Evolutionary conservation across 805 yeast species (phyloP), one percentile per base, ranked within the genome.

Genomic region (Candida suzukii): DNA sequence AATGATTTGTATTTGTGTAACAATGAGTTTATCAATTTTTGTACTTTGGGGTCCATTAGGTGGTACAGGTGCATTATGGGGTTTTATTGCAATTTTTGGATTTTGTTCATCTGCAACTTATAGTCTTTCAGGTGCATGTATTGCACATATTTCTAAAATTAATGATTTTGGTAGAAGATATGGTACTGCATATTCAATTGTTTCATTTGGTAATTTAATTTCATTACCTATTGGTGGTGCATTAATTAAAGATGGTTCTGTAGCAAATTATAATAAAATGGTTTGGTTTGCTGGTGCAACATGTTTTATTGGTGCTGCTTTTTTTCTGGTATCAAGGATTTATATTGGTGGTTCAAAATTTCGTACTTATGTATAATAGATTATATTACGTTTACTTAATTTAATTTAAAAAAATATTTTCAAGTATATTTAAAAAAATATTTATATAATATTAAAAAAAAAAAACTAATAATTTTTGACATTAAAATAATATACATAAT

Each of bases 11-110:
- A 70, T 78, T 63, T 76, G 57, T 61, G 34, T 73, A 68, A 18
- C 67, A 58, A 67, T 75, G 45, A 56, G 70, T 1, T 10, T 80
- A 0, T 56, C 71, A 25, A 67, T 74, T 7, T 64, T 80, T 38
- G 62, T 66, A 0, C 50, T 82, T n/a, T 80, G 87, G 87, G 57
- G 80, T 16, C 88, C 88, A 1, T 73, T 77, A 45, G 85, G 83
- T 2, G 43, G 22, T 3, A 31, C 35, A 24, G 59, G 58, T 2
- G 71, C 66, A 0, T 58, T 80, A 40, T 73, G 76, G 48, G 66
- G 67, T 0, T 83, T 80, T 55, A 63, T 80, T 6, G 71, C 67
- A 0, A 39, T 73, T 3, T 75, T 72, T 51, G 88, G 88, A 0
- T 75, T 80, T 50, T 69, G 73, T 43, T 67, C 75, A 27, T 78